phyloP scores from a whole-genome alignment of 2,329 filamentous ascomycete species.

The Hypoxylon sp. region DNA sequence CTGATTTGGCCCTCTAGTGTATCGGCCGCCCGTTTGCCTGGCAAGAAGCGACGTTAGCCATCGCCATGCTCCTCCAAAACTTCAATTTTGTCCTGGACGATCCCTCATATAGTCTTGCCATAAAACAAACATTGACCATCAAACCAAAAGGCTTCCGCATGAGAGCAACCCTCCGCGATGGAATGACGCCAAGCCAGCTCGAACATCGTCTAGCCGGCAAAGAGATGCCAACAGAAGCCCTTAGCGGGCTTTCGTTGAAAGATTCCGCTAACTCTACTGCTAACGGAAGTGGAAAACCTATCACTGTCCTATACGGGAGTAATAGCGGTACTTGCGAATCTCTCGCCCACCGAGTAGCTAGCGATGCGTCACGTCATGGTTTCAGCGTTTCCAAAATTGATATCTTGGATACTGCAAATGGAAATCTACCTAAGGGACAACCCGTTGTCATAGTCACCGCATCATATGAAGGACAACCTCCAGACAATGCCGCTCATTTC shows the following conservation, averaged over 20 bases:
- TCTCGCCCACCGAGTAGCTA: conserved; percentile 72
- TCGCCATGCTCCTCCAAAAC: conserved; percentile 69
- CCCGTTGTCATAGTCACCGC: conserved; percentile 77
- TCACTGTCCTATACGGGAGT: conserved; percentile 79
- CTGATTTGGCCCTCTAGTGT: conserved; percentile 56
- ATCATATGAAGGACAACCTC: conserved; percentile 80
- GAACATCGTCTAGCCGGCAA: conserved; percentile 60
- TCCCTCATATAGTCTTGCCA: conserved; percentile 61
- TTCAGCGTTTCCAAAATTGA: conserved; percentile 67
- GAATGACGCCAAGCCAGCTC: conserved; percentile 59
- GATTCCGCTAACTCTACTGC: conserved; percentile 12
- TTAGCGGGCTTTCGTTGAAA: conserved; percentile 25
- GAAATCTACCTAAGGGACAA: conserved; percentile 68
- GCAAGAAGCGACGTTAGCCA: conserved; percentile 75
- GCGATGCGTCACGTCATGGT: conserved; percentile 69
- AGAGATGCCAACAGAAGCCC: conserved; percentile 22
- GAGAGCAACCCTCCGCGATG: conserved; percentile 61
- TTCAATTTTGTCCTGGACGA: conserved; percentile 72
- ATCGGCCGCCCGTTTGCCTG: conserved; percentile 81
- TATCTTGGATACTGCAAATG: conserved; percentile 71
- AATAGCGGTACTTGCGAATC: conserved; percentile 82
- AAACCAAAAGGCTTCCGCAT: conserved; percentile 67
- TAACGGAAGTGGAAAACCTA: conserved; percentile 53
- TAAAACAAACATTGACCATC: conserved; percentile 63
- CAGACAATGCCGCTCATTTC: conserved; percentile 78